These are phyloP conservation scores for Apiotrichum montevideense DNA, from an alignment of 1,284 basidiomycete species.

Conservation along the genomic window DNA sequence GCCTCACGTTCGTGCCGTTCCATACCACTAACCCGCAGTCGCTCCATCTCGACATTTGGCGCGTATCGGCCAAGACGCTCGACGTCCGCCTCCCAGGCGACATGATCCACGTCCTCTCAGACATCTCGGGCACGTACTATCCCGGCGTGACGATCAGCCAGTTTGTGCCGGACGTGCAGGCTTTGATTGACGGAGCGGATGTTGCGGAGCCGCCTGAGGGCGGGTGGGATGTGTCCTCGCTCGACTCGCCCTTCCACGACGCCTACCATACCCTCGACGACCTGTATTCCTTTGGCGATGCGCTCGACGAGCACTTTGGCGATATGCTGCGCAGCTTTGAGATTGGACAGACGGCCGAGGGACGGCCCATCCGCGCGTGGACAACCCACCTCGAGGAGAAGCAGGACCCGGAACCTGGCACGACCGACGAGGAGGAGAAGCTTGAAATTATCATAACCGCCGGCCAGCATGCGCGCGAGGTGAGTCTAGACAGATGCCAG, in stretches of 20 bases:
- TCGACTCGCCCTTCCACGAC: constrained; percentile 40
- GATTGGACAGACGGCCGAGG: constrained; percentile 35
- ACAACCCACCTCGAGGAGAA: constrained; percentile 20
- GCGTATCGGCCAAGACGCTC: constrained; percentile 21
- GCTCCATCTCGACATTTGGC: constrained; percentile 42
- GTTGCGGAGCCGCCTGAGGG: constrained; percentile 4
- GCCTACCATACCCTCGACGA: constrained; percentile 40
- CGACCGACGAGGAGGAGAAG: background rate
- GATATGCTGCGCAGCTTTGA: constrained; percentile 26
- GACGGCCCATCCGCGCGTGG: constrained; percentile 34
- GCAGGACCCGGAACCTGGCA: constrained; percentile 7
- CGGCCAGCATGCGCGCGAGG: constrained; percentile 74
- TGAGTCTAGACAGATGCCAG: constrained; percentile 32
- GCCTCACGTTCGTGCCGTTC: too few relatives aligned
- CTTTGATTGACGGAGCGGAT: constrained; percentile 21
- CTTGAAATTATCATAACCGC: constrained; percentile 62
- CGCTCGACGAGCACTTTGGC: constrained; percentile 30
- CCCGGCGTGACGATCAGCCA: background rate
- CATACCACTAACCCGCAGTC: too few relatives aligned
- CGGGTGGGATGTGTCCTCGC: constrained; percentile 28
- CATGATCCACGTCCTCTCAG: background rate
- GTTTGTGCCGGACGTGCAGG: constrained; percentile 35
- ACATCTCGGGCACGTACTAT: background rate
- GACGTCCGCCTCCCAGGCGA: constrained; percentile 28
- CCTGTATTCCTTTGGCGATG: constrained; percentile 37